Evolutionary conservation across 2,329 filamentous ascomycete species (phyloP).

Genomic region (Fusarium sarcochroum): DNA sequence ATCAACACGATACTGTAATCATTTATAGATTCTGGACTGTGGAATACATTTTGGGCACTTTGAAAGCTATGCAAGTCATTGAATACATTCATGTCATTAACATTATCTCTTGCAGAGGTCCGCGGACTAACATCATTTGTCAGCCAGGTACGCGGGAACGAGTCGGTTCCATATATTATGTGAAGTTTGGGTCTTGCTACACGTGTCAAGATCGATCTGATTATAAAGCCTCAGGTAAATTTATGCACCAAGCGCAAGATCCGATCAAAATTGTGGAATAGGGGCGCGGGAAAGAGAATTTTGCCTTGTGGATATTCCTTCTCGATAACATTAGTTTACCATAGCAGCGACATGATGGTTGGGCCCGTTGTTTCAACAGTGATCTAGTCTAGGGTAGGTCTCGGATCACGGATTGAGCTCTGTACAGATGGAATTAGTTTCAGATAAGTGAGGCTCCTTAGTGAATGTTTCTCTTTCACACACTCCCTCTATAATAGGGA

Average conservation of each 20-base stretch:
- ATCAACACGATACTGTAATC: no score
- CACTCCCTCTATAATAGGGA: background rate
- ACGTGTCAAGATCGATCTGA: no score
- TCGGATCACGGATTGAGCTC: constrained; percentile 3
- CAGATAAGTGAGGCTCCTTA: constrained; percentile 6
- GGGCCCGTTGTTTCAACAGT: constrained; percentile 21
- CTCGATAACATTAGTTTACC: background rate
- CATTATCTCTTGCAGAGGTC: no score
- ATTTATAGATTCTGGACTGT: background rate
- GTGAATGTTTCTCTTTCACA: no score
- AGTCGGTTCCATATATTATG: background rate
- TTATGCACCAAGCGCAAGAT: constrained; percentile 10
- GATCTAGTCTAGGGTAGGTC: constrained; percentile 31
- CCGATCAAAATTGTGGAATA: constrained; percentile 4
- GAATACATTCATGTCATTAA: no score
- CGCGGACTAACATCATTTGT: no score
- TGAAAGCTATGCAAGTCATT: no score
- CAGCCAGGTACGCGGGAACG: no score
- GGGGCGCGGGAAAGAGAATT: constrained; percentile 4
- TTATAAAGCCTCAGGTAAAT: background rate
- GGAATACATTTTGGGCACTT: no score
- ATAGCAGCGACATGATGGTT: background rate
- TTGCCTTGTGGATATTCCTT: constrained; percentile 16
- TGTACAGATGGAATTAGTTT: constrained; percentile 18
- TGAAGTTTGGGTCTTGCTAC: background rate